Conservation (phyloP, 1,139 yeast genomes). For the Candida labiduridarum region DNA sequence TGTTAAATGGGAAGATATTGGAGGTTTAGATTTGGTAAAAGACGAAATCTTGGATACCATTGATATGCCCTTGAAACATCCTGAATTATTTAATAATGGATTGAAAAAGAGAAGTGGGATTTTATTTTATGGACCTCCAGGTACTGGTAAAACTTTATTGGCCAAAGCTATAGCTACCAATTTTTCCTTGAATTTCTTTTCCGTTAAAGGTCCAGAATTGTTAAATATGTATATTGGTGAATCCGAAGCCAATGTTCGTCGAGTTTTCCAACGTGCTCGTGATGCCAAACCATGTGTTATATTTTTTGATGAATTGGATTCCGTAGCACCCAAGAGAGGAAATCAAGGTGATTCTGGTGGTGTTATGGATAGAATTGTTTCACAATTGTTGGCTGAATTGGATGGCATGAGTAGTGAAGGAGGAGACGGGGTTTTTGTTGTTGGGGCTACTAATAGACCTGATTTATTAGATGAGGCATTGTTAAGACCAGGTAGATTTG, state of each 20-base stretch:
- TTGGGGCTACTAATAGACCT: constrained; percentile 96
- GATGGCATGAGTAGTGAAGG: constrained; percentile 82
- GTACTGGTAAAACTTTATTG: constrained; percentile 91
- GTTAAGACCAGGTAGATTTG: constrained; percentile 93
- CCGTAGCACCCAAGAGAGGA: constrained; percentile 97
- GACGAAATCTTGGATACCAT: constrained; percentile 93
- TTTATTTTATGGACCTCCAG: constrained; percentile 96
- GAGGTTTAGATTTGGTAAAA: constrained; percentile 86
- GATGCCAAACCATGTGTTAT: constrained; percentile 98
- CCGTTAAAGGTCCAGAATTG: constrained; percentile 95
- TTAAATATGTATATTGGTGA: constrained; percentile 98
- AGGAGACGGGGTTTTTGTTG: constrained; percentile 94
- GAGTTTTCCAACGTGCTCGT: constrained; percentile 90
- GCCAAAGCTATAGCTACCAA: constrained; percentile 98
- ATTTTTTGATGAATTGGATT: constrained; percentile 94
- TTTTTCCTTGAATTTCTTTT: constrained; percentile 88
- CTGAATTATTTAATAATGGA: constrained; percentile 84
- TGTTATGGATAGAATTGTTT: constrained; percentile 96
- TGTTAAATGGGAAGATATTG: constrained; percentile 94
- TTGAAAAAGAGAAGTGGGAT: constrained; percentile 93
- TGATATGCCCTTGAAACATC: constrained; percentile 92
- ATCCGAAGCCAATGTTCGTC: constrained; percentile 93
- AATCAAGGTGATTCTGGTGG: constrained; percentile 99
- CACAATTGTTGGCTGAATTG: constrained; percentile 88
- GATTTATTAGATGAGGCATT: constrained; percentile 93